These are phyloP conservation scores for Rhizopogon rudus DNA, from an alignment of 768 basidiomycete species.

Conservation along the genomic window DNA sequence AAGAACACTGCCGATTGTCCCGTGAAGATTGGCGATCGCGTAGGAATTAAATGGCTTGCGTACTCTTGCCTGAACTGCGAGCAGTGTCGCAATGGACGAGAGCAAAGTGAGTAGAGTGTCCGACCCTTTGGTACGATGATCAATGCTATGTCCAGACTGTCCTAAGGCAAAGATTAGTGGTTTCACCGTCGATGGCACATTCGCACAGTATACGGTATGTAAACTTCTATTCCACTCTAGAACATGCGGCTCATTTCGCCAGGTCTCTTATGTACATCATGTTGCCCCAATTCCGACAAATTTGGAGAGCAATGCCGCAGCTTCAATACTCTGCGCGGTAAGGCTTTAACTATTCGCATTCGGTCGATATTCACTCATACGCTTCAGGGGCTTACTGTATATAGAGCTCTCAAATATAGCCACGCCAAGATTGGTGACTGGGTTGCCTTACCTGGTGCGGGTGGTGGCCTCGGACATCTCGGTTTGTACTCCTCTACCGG, in stretches of 20 bases:
- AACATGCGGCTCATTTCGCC: constrained; percentile 1
- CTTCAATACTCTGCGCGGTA: constrained; percentile 76
- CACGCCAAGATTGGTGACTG: constrained; percentile 64
- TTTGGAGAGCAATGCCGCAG: constrained; percentile 60
- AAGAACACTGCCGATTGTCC: constrained; percentile 51
- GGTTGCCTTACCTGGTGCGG: constrained; percentile 74
- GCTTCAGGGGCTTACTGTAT: constrained; percentile 72
- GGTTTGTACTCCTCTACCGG: constrained; percentile 29
- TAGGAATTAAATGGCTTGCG: constrained; percentile 82
- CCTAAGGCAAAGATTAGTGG: constrained; percentile 55
- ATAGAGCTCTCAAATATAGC: constrained; percentile 77
- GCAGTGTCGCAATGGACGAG: constrained; percentile 69
- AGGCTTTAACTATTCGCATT: constrained; percentile 12
- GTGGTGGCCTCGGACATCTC: constrained; percentile 81
- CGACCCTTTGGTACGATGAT: neutral
- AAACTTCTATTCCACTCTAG: constrained; percentile 9
- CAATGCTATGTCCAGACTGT: constrained; percentile 43
- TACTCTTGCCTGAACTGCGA: constrained; percentile 74
- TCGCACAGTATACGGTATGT: constrained; percentile 59
- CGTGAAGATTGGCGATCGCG: constrained; percentile 72
- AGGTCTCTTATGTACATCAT: constrained; percentile 65
- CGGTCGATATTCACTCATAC: neutral
- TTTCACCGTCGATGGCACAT: constrained; percentile 74
- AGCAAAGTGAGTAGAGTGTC: constrained; percentile 52
- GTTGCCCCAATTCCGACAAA: constrained; percentile 79